A percentile compares a stretch with the other conserved stretches of the same genome.
phyloP scores from a whole-genome alignment of 495 filamentous ascomycete species.

The Hypoxylon perforatum region DNA sequence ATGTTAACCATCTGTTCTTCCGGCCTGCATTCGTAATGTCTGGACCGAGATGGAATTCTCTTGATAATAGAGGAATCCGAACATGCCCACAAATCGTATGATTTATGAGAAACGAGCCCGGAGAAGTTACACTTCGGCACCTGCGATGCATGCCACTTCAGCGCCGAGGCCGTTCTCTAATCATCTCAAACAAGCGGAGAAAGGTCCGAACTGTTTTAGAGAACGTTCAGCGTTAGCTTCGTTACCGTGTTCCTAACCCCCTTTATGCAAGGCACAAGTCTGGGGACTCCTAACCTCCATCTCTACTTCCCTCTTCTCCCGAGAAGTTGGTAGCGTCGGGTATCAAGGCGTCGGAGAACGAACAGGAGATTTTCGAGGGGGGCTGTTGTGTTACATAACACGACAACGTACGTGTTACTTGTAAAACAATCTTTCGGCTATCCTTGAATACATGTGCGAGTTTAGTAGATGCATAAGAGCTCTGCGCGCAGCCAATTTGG shows the following conservation, averaged over 20 bases:
- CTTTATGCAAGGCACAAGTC: slow-evolving; percentile 14
- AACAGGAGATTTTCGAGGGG: slow-evolving; percentile 15
- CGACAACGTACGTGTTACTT: slow-evolving; percentile 10
- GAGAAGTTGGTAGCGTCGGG: slow-evolving; percentile 18
- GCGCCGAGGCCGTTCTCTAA: slow-evolving; percentile 27
- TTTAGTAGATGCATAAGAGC: slow-evolving; percentile 27
- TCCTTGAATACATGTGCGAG: slow-evolving; percentile 5
- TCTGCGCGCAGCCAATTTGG: not conserved
- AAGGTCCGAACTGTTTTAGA: slow-evolving; percentile 1
- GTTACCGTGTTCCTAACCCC: not conserved
- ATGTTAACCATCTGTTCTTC: slow-evolving; percentile 7
- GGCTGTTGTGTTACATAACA: slow-evolving; percentile 20
- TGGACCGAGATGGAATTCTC: slow-evolving; percentile 1
- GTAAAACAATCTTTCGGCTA: slow-evolving; percentile 11
- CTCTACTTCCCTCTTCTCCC: slow-evolving; percentile 21
- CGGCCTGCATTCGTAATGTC: slow-evolving; percentile 17
- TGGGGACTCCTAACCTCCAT: not conserved
- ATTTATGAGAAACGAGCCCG: slow-evolving; percentile 4
- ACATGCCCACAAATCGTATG: slow-evolving; percentile 25
- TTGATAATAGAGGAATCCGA: slow-evolving; percentile 23
- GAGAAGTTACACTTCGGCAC: slow-evolving; percentile 40
- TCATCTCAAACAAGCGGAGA: not conserved
- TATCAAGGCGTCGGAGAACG: slow-evolving; percentile 11
- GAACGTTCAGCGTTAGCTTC: not conserved
- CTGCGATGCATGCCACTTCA: slow-evolving; percentile 34